phyloP scores from a whole-genome alignment of 768 basidiomycete species.

The Dendrothele bispora region DNA sequence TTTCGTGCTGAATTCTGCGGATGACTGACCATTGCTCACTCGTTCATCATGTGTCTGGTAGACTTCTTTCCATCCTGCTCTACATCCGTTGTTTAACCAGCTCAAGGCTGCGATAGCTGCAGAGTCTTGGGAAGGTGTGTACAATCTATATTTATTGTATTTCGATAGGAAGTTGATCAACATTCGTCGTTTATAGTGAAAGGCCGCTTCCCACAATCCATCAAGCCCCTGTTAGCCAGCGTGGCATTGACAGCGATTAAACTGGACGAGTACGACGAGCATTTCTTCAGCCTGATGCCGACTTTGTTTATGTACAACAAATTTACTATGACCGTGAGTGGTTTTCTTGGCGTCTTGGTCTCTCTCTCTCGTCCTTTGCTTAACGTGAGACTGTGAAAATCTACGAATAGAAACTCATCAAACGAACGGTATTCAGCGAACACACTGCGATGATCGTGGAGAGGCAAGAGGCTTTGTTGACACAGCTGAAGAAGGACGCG shows the following conservation, averaged over 20 bases:
- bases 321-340: constrained; percentile 84
- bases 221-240: constrained; percentile 72
- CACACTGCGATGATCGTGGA: constrained; percentile 67
- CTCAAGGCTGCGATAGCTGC: constrained; percentile 60
- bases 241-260: constrained; percentile 78
- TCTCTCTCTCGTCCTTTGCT: neutral
- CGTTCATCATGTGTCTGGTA: constrained; percentile 20
- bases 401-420: constrained; percentile 91
- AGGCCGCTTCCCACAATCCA: constrained; percentile 82
- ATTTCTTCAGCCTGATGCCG: constrained; percentile 90
- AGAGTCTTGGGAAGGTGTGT: constrained; percentile 37
- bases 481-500: constrained; percentile 60
- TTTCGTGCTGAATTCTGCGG: neutral
- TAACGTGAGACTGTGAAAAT: no score
- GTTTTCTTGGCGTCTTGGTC: neutral
- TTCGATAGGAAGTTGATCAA: no score
- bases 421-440: constrained; percentile 79
- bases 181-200: no score
- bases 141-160: neutral
- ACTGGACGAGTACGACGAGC: constrained; percentile 88
- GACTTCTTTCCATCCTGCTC: constrained; percentile 70
- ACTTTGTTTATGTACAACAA: constrained; percentile 90
- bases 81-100: constrained; percentile 60
- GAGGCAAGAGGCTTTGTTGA: constrained; percentile 68
- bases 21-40: no score